Percentiles rank a stretch among this genome's conserved stretches.
Evolutionary conservation across 2,329 filamentous ascomycete species (phyloP).

Genomic region (Cephalotrichum gorgonifer): DNA sequence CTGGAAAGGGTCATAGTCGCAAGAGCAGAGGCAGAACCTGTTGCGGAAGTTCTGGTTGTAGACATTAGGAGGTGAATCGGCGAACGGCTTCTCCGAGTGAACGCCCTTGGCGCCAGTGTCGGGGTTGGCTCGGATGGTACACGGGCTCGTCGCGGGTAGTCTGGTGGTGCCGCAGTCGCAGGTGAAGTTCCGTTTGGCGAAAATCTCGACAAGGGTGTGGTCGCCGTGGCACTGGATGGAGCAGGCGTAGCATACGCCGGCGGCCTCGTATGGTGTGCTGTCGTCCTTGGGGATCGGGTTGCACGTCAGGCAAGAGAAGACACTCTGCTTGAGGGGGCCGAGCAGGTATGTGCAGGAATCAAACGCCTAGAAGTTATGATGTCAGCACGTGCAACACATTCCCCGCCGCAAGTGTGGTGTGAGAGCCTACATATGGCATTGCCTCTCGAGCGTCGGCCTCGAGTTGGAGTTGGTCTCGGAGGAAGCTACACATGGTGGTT

Average conservation of each 20-base stretch:
- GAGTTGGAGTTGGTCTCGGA: conserved; percentile 78
- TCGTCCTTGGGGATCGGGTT: conserved; percentile 63
- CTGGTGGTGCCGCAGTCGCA: conserved; percentile 93
- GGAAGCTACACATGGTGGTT: conserved; percentile 56
- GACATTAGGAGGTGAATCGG: conserved; percentile 53
- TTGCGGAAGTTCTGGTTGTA: conserved; percentile 97
- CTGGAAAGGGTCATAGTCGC: conserved; percentile 77
- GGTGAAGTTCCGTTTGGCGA: conserved; percentile 88
- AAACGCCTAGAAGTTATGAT: not conserved
- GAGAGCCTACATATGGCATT: conserved; percentile 69
- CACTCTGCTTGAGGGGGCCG: conserved; percentile 73
- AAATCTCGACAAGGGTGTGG: conserved; percentile 89
- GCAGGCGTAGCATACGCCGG: conserved; percentile 92
- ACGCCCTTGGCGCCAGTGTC: conserved; percentile 65
- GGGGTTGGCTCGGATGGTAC: conserved; percentile 62
- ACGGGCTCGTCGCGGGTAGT: conserved; percentile 59
- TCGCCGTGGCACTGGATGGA: conserved; percentile 95
- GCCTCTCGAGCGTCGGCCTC: conserved; percentile 93
- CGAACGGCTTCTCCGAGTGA: conserved; percentile 58
- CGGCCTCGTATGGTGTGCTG: conserved; percentile 50
- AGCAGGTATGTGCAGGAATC: conserved; percentile 64
- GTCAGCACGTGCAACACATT: conserved; percentile 11
- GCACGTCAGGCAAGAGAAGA: conserved; percentile 92
- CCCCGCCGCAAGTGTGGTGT: not conserved
- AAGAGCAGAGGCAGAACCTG: conserved; percentile 78